Evolutionary conservation across 176 grass and related monocot species (phyloP), one percentile per base, ranked within the genome.

Genomic region (Eragrostis nindensis): DNA sequence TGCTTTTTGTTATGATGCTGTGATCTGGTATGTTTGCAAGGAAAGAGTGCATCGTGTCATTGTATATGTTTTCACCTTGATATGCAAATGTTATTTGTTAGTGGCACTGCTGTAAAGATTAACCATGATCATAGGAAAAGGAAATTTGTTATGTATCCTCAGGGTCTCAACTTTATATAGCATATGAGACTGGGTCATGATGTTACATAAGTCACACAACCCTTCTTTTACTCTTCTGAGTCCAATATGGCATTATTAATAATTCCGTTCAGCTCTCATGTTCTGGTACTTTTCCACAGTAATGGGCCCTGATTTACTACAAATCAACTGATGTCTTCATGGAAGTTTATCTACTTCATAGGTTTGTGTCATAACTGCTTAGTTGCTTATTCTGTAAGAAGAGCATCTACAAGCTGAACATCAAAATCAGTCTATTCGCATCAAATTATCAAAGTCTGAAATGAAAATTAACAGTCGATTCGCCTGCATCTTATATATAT

Each of bases 261-360:
- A 49, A 38, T 27, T 9, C 3, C 8, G 15, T 6, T 36, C 45
- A 19, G 44, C 32, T 61, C 19, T n/a, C n/a, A 18, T 38, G 17
- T 78, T 78, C 61, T 66, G 46, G 14, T 78, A 50, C 9, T 77
- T 78, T 5, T 66, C 61, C 75, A 65, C 11, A 49, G 14, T 8
- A 65, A 38, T 32, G 17, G 56, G 11, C 21, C 32, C 65, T 65
- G 43, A 22, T 48, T 65, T 49, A 52, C 29, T 30, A 2, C 27
- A 48, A 64, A 39, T 60, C 8, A 8, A 66, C 7, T 73, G 60
- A 67, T 73, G 9, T 44, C 10, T 74, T 14, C 65, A n/a, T 38
- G 80, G 66, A 87, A 83, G 22, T 73, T 59, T 68, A 26, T 70
- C 8, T 60, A 70, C 18, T 69, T 10, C n/a, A 74, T 53, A 66